Base-by-base conservation (phyloP, 345 rosid species). In the Carallia brachiata region DNA sequence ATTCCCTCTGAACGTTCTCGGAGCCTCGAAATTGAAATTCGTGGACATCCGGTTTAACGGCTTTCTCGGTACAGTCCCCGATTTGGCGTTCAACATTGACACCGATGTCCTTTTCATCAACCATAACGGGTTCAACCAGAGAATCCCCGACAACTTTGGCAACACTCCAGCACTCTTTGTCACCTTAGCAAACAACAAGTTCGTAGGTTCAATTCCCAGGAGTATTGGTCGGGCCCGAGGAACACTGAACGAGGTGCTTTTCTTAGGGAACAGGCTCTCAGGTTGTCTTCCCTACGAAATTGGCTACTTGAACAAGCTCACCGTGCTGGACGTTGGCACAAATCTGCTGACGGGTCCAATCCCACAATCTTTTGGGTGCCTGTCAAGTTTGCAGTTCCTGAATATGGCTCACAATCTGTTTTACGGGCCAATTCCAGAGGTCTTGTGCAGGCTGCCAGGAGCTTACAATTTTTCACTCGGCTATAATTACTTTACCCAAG, bases 281-380 rank as follows among this genome's bases (percentile, higher is more conserved):
- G 81, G 81, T 39, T 77, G 81, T 13, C 60, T 77, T 1, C 77
- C 81, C 6, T 77, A 55, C 15, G 81, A 77, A 54, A 77, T 77
- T 17, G 81, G 77, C 8, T 73, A 63, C 64, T 65, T 77, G 28
- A 39, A 17, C n/a, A 48, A 40, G 30, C 27, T 65, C 2, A 68
- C 77, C 0, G 73, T 69, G 19, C 69, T 77, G n/a, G 81, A 77
- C 31, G 67, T 69, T 2, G 77, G 77, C 6, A 23, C 32, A 28
- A 73, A 77, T 44, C 23, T 66, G n/a, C 36, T 73, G 3, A 72
- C 81, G 6, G 77, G 81, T 65, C 73, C 67, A 9, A 73, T 77
- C 10, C 77, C 77, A 17, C 71, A 69, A 62, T 73, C 81, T 36
- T 77, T 77, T 10, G 81, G 77, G 36, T 77, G 81, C 73, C 40